phyloP scores from a whole-genome alignment of 2,329 filamentous ascomycete genomes.

The Neofusicoccum ribis region DNA sequence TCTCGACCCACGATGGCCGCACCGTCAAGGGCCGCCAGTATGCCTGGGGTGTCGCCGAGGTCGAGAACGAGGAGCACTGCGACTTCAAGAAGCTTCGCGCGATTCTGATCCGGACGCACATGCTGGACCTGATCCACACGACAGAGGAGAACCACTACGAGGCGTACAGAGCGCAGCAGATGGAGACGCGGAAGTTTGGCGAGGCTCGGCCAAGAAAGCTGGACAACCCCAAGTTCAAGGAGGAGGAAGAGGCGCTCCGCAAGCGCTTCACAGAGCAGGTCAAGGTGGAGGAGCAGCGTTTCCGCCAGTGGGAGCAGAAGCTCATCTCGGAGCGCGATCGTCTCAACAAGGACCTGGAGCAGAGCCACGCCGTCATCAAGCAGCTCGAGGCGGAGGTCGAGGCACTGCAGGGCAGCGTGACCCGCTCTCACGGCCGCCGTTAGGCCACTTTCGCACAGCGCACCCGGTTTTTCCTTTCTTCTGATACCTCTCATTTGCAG shows the following conservation, averaged over 20 bases:
- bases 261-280: conserved; percentile 99
- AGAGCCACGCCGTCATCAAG: conserved; percentile 90
- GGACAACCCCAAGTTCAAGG: conserved; percentile 99
- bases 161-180: conserved; percentile 97
- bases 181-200: conserved; percentile 99
- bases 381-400: conserved; percentile 85
- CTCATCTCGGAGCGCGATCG: conserved; percentile 97
- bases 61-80: conserved; percentile 99
- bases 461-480: conserved; percentile 35
- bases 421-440: conserved; percentile 89
- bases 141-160: conserved; percentile 99
- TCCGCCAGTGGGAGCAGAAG: conserved; percentile 99
- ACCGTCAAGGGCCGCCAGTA: conserved; percentile 99
- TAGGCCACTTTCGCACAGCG: conserved; percentile 49
- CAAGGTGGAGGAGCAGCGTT: conserved; percentile 99
- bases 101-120: conserved; percentile 97
- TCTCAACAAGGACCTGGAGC: conserved; percentile 99
- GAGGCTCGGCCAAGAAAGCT: conserved; percentile 96
- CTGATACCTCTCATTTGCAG: conserved; percentile 42
- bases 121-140: conserved; percentile 99
- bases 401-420: conserved; percentile 62
- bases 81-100: conserved; percentile 99
- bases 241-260: conserved; percentile 96
- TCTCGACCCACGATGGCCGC: conserved; percentile 92
- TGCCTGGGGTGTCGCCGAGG: conserved; percentile 98